phyloP scores from a whole-genome alignment of 169 alveolate genomes.

The Cryptosporidium sp. region DNA sequence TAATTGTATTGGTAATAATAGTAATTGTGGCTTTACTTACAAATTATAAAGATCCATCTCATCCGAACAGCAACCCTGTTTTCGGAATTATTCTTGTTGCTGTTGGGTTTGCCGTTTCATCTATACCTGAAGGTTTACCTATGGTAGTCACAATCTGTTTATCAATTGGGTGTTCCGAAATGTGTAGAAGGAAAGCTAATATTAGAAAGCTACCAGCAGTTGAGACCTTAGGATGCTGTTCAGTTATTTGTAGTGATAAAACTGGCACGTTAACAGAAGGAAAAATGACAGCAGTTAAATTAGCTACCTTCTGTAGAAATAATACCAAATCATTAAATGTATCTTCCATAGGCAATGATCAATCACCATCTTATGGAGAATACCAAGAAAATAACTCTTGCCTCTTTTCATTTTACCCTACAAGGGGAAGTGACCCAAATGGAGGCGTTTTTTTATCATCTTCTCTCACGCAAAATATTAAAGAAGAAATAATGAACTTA shows the following conservation, averaged over 20 bases:
- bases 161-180: conserved; percentile 93
- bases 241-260: conserved; percentile 97
- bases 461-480: conserved; percentile 76
- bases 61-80: conserved; percentile 84
- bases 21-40: conserved; percentile 86
- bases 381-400: conserved; percentile 75
- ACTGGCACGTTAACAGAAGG: conserved; percentile 98
- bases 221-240: conserved; percentile 97
- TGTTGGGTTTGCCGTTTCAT: conserved; percentile 92
- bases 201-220: conserved; percentile 95
- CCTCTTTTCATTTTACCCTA: conserved; percentile 85
- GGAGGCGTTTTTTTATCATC: conserved; percentile 87
- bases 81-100: conserved; percentile 93
- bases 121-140: conserved; percentile 99
- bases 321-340: conserved; percentile 77
- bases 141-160: conserved; percentile 96
- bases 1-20: conserved; percentile 81
- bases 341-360: conserved; percentile 79
- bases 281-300: conserved; percentile 91
- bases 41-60: conserved; percentile 87
- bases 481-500: conserved; percentile 53
- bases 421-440: conserved; percentile 89
- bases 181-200: conserved; percentile 94
- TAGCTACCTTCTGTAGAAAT: conserved; percentile 85
- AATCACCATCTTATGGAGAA: conserved; percentile 10